Conservation (phyloP, 257 asterid genomes). For the Solanum etuberosum region DNA sequence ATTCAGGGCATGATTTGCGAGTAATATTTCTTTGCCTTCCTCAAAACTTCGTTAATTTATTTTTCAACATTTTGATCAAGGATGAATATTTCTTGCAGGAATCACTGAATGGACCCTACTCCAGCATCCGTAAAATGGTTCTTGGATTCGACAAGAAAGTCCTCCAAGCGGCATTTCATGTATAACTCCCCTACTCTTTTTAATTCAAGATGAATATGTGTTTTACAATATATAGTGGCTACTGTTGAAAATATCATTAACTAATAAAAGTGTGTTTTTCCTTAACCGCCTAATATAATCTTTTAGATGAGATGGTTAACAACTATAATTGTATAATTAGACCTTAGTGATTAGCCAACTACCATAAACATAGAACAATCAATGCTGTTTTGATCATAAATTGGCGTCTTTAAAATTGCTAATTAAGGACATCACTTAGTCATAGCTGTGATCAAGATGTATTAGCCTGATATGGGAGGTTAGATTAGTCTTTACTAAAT, state of each 20-base stretch:
- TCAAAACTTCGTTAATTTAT: too few relatives aligned
- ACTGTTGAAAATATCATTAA: background rate
- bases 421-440: background rate
- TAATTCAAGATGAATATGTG: background rate
- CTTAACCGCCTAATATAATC: too few relatives aligned
- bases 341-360: background rate
- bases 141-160: conserved; percentile 65
- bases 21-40: conserved; percentile 9
- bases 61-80: too few relatives aligned
- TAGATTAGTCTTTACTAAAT: too few relatives aligned
- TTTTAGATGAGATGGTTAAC: too few relatives aligned
- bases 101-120: conserved; percentile 38
- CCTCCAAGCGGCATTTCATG: conserved; percentile 62
- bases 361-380: background rate
- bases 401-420: background rate
- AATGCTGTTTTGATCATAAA: background rate
- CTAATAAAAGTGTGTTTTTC: too few relatives aligned
- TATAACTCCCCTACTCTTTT: background rate
- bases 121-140: conserved; percentile 53
- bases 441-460: background rate
- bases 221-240: background rate
- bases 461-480: background rate
- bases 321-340: background rate
- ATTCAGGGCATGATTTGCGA: conserved; percentile 14
- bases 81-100: conserved; percentile 18